Evolutionary conservation across 768 basidiomycete species (phyloP).

Genomic region (Astraeus odoratus): DNA sequence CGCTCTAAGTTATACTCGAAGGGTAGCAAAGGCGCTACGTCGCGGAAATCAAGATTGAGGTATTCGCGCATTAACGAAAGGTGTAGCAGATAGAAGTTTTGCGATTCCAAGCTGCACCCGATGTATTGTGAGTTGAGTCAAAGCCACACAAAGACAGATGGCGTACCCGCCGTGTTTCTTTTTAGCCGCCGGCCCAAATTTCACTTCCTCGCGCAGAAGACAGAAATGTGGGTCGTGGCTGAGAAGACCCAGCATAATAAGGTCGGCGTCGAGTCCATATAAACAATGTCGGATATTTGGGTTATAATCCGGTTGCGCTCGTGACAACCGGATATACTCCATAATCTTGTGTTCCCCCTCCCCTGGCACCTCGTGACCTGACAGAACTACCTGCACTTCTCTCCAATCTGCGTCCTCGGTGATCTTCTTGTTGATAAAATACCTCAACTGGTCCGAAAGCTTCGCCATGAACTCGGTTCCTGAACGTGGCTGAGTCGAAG

Average conservation of each 20-base stretch:
- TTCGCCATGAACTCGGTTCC: constrained; percentile 94
- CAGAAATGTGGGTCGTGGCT: constrained; percentile 99
- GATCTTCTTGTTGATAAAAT: constrained; percentile 98
- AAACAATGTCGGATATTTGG: constrained; percentile 96
- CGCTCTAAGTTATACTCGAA: constrained; percentile 90
- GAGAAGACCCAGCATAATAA: constrained; percentile 95
- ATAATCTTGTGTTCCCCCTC: constrained; percentile 99
- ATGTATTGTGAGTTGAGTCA: constrained; percentile 5
- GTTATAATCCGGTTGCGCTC: constrained; percentile 94
- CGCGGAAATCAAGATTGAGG: constrained; percentile 88
- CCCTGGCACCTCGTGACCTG: constrained; percentile 96
- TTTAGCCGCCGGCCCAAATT: constrained; percentile 78
- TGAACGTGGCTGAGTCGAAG: constrained; percentile 20
- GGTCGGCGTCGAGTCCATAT: constrained; percentile 96
- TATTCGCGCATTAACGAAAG: constrained; percentile 95
- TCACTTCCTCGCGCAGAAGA: constrained; percentile 94
- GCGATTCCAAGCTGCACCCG: constrained; percentile 50
- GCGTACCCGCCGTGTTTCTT: constrained; percentile 60
- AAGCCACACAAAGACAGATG: not conserved
- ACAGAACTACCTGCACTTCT: constrained; percentile 84
- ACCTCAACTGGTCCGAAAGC: constrained; percentile 86
- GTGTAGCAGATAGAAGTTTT: constrained; percentile 93
- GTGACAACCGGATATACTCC: constrained; percentile 93
- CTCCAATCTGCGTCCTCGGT: constrained; percentile 96
- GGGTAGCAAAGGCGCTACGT: constrained; percentile 55